A percentile compares a stretch with the other conserved stretches of the same genome.
Evolutionary conservation across 23 red algal genomes (phyloP).

Genomic region (Gracilaria domingensis): DNA sequence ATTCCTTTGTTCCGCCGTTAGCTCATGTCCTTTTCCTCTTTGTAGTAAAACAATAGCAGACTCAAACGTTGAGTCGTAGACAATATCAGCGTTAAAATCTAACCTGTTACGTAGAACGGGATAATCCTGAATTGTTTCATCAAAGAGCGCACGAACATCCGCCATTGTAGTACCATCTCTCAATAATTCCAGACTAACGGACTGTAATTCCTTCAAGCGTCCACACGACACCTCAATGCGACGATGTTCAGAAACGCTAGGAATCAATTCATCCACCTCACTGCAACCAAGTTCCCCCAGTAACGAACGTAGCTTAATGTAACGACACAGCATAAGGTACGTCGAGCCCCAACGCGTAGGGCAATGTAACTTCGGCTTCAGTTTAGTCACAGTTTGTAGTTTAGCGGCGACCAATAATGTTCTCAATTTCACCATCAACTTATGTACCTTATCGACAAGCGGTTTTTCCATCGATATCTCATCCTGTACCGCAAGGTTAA

Average conservation of each 20-base stretch:
- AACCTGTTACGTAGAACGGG: background rate
- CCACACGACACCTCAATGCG: background rate
- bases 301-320: background rate
- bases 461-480: too few species aligned
- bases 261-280: background rate
- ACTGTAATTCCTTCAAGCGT: constrained; percentile 16
- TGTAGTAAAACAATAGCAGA: too few species aligned
- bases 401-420: too few species aligned
- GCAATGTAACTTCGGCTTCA: too few species aligned
- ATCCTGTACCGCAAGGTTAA: constrained; percentile 18
- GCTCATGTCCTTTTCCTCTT: too few species aligned
- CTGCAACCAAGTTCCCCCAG: background rate
- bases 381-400: too few species aligned
- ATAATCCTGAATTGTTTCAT: background rate
- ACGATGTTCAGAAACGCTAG: background rate
- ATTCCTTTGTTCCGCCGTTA: too few species aligned
- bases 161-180: constrained; percentile 12
- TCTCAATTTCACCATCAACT: too few species aligned
- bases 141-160: background rate
- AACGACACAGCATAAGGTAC: background rate
- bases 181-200: background rate
- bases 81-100: too few species aligned
- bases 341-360: too few species aligned
- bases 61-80: too few species aligned
- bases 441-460: too few species aligned